These are phyloP conservation scores for Bromus sterilis DNA, from an alignment of 176 grass and related monocot genomes.

Conservation along the genomic window DNA sequence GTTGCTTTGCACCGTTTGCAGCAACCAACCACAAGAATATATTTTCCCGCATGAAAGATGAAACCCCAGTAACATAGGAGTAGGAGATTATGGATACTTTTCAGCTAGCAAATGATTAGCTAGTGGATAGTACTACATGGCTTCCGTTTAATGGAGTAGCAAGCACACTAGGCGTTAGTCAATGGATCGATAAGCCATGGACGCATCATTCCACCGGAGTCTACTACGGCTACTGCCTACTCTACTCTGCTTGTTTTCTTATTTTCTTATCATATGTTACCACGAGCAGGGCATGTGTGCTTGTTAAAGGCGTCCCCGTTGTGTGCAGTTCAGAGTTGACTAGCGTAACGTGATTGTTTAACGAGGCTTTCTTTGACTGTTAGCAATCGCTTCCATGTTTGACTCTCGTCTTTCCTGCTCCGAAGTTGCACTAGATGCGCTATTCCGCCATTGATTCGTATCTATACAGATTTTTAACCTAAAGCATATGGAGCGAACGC, in stretches of 20 bases:
- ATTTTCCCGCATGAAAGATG: background rate
- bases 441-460: no score
- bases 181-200: background rate
- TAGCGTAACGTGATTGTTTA: background rate
- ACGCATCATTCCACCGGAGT: background rate
- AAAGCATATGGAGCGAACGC: no score
- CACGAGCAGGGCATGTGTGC: background rate
- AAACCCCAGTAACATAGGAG: background rate
- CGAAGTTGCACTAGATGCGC: background rate
- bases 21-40: background rate
- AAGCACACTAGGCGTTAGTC: background rate
- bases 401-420: background rate
- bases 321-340: constrained; percentile 18
- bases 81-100: background rate
- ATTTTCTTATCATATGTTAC: background rate
- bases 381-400: background rate
- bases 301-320: background rate
- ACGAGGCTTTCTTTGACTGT: background rate
- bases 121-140: background rate
- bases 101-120: background rate
- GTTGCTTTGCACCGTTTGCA: background rate
- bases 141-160: background rate
- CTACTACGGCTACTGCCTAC: no score
- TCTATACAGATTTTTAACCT: no score
- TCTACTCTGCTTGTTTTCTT: background rate